Percentiles rank a stretch among this genome's conserved stretches.
phyloP scores from a whole-genome alignment of 148 eudicot species.

The Diospyros kaki region DNA sequence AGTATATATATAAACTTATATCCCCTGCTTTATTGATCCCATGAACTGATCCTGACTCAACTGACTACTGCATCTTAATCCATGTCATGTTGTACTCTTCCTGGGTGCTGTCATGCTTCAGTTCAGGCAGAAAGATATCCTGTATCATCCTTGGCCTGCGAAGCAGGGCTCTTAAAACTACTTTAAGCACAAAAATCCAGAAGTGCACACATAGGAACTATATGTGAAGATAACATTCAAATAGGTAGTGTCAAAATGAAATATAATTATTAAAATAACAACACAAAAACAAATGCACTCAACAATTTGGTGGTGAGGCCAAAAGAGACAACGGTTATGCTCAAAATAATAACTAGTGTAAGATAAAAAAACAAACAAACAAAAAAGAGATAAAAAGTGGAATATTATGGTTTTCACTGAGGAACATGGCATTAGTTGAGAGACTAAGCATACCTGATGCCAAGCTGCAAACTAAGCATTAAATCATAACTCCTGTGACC shows the following conservation, averaged over 20 bases:
- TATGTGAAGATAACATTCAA: not conserved
- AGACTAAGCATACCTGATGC: conserved; percentile 63
- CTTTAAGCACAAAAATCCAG: not conserved
- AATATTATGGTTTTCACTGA: not conserved
- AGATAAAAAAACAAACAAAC: not conserved
- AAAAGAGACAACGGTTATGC: not conserved
- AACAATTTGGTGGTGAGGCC: not conserved
- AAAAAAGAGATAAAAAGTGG: not conserved
- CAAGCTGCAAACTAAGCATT: conserved; percentile 97
- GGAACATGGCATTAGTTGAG: not conserved
- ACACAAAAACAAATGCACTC: not conserved
- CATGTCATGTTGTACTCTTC: not conserved
- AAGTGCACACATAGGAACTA: not conserved
- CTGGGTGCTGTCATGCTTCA: not conserved
- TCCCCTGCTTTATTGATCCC: not conserved
- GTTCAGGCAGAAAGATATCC: not conserved
- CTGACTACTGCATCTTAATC: not conserved
- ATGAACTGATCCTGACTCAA: not conserved
- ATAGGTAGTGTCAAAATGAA: not conserved
- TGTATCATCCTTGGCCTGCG: conserved; percentile 2
- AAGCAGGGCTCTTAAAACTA: not conserved
- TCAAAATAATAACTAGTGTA: not conserved
- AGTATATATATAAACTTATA: not conserved
- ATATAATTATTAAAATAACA: too few species aligned
- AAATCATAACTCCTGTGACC: conserved; percentile 99